phyloP scores from a whole-genome alignment of 495 filamentous ascomycete species.

The Aspergillus steynii region DNA sequence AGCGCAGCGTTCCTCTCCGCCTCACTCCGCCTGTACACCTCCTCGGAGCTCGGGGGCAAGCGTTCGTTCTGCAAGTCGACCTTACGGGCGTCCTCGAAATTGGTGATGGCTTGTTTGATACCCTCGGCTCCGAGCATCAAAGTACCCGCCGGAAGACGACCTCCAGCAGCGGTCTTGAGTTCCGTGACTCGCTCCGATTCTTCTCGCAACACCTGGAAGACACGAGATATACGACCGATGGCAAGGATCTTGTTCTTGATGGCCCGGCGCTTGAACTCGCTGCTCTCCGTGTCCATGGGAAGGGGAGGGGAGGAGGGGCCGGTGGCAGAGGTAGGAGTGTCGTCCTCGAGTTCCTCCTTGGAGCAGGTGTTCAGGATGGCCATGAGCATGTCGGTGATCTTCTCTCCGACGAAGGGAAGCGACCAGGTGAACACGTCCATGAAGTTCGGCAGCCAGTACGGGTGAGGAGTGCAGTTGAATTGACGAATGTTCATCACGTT shows the following conservation, averaged over 20 bases:
- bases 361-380: constrained; percentile 97
- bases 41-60: constrained; percentile 87
- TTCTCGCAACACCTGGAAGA: constrained; percentile 97
- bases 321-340: constrained; percentile 65
- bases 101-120: constrained; percentile 98
- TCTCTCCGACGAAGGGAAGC: constrained; percentile 96
- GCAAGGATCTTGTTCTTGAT: constrained; percentile 99
- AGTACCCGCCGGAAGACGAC: constrained; percentile 89
- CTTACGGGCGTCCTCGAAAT: constrained; percentile 96
- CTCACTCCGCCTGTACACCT: constrained; percentile 76
- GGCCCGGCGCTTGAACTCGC: constrained; percentile 87
- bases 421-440: constrained; percentile 99
- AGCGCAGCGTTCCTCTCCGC: constrained; percentile 79
- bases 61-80: constrained; percentile 97
- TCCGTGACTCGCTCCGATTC: constrained; percentile 96
- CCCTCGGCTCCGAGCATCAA: constrained; percentile 97
- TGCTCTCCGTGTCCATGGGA: constrained; percentile 73
- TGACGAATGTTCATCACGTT: constrained; percentile 99
- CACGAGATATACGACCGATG: constrained; percentile 92
- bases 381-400: constrained; percentile 99
- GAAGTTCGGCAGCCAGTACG: constrained; percentile 99
- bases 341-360: constrained; percentile 90
- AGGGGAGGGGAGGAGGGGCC: constrained; percentile 72
- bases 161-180: constrained; percentile 93
- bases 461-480: constrained; percentile 99